A percentile compares a stretch with the other conserved stretches of the same genome.
phyloP scores from a whole-genome alignment of 306 rosid genomes.

The Senna siamea region DNA sequence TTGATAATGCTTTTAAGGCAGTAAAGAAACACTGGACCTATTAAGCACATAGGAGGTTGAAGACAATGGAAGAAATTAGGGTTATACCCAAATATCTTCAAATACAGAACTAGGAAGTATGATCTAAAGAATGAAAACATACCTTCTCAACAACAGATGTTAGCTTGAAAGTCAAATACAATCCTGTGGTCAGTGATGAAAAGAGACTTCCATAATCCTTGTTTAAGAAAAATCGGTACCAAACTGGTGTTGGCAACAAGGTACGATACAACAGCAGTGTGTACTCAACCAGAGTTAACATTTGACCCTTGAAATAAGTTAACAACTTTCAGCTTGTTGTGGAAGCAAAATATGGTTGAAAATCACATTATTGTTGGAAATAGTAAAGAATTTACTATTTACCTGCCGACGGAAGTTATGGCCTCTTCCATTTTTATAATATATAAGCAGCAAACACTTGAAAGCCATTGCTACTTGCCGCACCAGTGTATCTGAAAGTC shows the following conservation, averaged over 20 bases:
- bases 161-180: conserved; percentile 90
- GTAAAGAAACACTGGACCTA: conserved; percentile 76
- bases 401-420: conserved; percentile 90
- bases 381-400: conserved; percentile 28
- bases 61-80: conserved; percentile 14
- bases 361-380: conserved; percentile 18
- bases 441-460: conserved; percentile 76
- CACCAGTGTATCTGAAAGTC: conserved; percentile 73
- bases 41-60: conserved; percentile 8
- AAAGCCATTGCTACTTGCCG: conserved; percentile 87
- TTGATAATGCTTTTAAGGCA: conserved; percentile 76
- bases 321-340: conserved; percentile 38
- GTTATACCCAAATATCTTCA: conserved; percentile 21
- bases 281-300: conserved; percentile 81
- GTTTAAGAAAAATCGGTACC: conserved; percentile 90
- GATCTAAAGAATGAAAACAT: conserved; percentile 21
- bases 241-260: conserved; percentile 82
- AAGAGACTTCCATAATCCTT: conserved; percentile 86
- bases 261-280: conserved; percentile 79
- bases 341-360: conserved; percentile 15
- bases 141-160: conserved; percentile 92
- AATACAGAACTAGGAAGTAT: conserved; percentile 10
- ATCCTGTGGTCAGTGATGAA: conserved; percentile 86
- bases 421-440: conserved; percentile 87
- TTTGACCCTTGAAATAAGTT: conserved; percentile 67